Base-by-base conservation (phyloP, 768 basidiomycete genomes). In the Tylopilus intermedius region DNA sequence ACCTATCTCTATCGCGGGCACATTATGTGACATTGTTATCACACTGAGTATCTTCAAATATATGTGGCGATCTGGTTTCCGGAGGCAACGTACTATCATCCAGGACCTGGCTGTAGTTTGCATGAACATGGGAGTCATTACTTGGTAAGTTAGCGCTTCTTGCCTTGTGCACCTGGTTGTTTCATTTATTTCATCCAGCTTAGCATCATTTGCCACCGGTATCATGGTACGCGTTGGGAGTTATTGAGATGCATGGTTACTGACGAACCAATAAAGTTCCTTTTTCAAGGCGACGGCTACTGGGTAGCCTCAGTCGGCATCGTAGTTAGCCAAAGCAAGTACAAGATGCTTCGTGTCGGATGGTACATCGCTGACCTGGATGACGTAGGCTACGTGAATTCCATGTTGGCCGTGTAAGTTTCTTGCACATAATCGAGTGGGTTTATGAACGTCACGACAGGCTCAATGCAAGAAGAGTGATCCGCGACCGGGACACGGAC, bases 361-460 rank as follows among this genome's bases (percentile, higher is more conserved):
- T 27, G 26, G n/a, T 39, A 11, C 26, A 37, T 15, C 14, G 11
- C 45, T 45, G 5, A 50, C 37, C 40, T 40, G 5, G 33, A 22
- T 10, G 49, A 29, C 35, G 5, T 24, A 56, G 58, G 51, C 8
- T 58, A 58, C 26, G 55, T 47, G 32, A 57, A 50, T 37, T 58
- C 58, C 21, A 50, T 58, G 58, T 14, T 58, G 18, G 51, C 51
- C 5, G 49, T 53, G 58, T 58, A 29, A 43, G 57, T 51, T n/a
- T 26, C n/a, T 22, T 14, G 22, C 22, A 29, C 22, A 14, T 18
- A 18, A 2, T 26, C 11, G 9, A 38, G n/a, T 5, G 15, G 15
- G 15, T 18, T 13, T 49, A n/a, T 37, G 18, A 14, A 41, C 13
- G 13, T 33, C n/a, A 27, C 26, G 22, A 42, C 45, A 56, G 57